Evolutionary conservation across 306 rosid genomes (phyloP).

Genomic region (Ammopiptanthus mongolicus): DNA sequence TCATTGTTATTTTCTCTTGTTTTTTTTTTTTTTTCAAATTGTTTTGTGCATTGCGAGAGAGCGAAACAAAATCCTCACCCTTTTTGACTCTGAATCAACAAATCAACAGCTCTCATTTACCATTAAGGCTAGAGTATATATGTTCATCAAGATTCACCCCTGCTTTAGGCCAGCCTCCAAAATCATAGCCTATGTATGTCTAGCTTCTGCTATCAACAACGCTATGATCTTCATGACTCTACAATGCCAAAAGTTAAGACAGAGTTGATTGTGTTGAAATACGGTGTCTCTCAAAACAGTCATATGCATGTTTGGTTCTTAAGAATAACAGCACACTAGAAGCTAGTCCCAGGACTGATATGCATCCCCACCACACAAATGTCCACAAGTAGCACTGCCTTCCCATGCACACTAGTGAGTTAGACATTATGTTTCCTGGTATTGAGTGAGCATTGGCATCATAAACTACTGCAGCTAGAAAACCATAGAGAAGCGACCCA

Average conservation of each 20-base stretch:
- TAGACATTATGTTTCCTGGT: slow-evolving; percentile 18
- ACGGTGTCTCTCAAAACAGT: slow-evolving; percentile 61
- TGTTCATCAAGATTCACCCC: not conserved
- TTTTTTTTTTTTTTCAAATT: not conserved
- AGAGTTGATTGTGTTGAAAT: slow-evolving; percentile 33
- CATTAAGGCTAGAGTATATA: not conserved
- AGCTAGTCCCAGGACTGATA: slow-evolving; percentile 63
- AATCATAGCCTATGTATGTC: slow-evolving; percentile 18
- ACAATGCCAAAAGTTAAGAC: slow-evolving; percentile 20
- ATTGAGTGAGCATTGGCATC: slow-evolving; percentile 46
- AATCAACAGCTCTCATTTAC: not conserved
- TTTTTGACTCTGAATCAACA: not conserved
- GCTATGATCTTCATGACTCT: not conserved
- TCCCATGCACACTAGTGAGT: slow-evolving; percentile 80
- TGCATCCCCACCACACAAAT: slow-evolving; percentile 77
- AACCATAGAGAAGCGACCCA: slow-evolving; percentile 83
- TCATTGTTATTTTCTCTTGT: not conserved
- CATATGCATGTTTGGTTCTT: slow-evolving; percentile 83
- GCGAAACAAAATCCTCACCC: not conserved
- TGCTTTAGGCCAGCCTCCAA: not conserved
- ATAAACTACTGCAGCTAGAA: slow-evolving; percentile 72
- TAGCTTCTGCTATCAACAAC: slow-evolving; percentile 14
- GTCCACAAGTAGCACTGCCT: slow-evolving; percentile 69
- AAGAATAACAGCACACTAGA: slow-evolving; percentile 65
- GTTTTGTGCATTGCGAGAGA: not conserved